Evolutionary conservation across 495 filamentous ascomycete genomes (phyloP).

Genomic region (Neurospora discreta): DNA sequence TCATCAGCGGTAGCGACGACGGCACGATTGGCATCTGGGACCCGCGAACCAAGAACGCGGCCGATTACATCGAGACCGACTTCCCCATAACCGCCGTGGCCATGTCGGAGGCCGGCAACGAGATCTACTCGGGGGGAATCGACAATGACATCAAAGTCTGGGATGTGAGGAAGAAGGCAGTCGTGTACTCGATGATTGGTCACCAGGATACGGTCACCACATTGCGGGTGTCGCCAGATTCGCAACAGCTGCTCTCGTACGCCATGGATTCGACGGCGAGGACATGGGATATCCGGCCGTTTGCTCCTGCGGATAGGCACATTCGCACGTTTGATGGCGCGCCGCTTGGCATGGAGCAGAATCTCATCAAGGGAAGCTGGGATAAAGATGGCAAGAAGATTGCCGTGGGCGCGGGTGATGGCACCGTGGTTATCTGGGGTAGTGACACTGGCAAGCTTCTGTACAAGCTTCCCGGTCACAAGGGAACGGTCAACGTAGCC

Average conservation of each 20-base stretch:
- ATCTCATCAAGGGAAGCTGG: constrained; percentile 87
- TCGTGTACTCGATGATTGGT: constrained; percentile 78
- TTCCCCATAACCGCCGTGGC: constrained; percentile 90
- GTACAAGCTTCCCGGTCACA: constrained; percentile 92
- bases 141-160: constrained; percentile 97
- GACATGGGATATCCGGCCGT: constrained; percentile 94
- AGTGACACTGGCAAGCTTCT: constrained; percentile 68
- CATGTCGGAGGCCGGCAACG: constrained; percentile 83
- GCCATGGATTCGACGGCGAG: constrained; percentile 87
- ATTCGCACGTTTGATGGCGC: constrained; percentile 84
- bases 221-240: constrained; percentile 79
- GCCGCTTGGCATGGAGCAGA: constrained; percentile 78
- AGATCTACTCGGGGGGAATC: constrained; percentile 90
- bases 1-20: constrained; percentile 86
- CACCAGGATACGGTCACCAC: constrained; percentile 91
- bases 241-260: constrained; percentile 81
- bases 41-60: constrained; percentile 77
- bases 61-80: constrained; percentile 81
- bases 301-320: constrained; percentile 76
- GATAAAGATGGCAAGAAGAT: constrained; percentile 76
- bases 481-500: constrained; percentile 90
- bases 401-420: constrained; percentile 80
- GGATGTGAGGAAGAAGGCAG: constrained; percentile 84
- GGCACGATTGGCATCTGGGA: constrained; percentile 96
- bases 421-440: constrained; percentile 86